Evolutionary conservation across 805 yeast species (phyloP).

Genomic region (Kluyveromyces dobzhanskii): DNA sequence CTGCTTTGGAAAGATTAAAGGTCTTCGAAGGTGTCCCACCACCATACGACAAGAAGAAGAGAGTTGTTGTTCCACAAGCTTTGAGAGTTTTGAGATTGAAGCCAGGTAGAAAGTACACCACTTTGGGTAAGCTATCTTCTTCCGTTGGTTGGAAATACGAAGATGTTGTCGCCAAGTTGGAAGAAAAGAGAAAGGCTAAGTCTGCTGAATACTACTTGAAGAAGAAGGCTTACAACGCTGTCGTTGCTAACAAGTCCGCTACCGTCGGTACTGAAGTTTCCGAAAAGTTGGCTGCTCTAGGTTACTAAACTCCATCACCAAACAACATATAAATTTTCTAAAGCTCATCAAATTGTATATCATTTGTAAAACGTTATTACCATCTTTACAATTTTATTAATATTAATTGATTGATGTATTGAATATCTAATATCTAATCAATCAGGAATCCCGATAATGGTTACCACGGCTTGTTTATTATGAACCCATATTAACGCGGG

Average conservation of each 20-base stretch:
- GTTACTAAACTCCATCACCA: conserved; percentile 62
- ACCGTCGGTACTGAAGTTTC: conserved; percentile 88
- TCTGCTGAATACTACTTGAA: conserved; percentile 98
- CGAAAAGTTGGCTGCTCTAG: conserved; percentile 89
- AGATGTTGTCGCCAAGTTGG: conserved; percentile 93
- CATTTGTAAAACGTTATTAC: conserved; percentile 10
- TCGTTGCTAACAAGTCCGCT: conserved; percentile 75
- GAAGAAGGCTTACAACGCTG: conserved; percentile 93
- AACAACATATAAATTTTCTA: conserved; percentile 4
- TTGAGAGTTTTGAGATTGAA: conserved; percentile 97
- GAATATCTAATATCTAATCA: no score
- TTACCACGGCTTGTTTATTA: no score
- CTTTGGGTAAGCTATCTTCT: conserved; percentile 91
- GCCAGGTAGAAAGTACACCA: conserved; percentile 99
- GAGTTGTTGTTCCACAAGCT: conserved; percentile 99
- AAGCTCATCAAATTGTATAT: conserved; percentile 5
- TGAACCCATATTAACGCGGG: no score
- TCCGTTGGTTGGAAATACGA: conserved; percentile 99
- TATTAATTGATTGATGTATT: conserved; percentile 3
- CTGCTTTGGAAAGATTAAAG: conserved; percentile 98
- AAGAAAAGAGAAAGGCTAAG: conserved; percentile 98
- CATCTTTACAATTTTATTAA: conserved; percentile 5
- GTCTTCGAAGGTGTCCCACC: conserved; percentile 99
- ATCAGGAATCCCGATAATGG: no score
- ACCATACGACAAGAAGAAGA: conserved; percentile 99